These are phyloP conservation scores for Bruguiera hainesii DNA, from an alignment of 441 rosid species.

Conservation along the genomic window DNA sequence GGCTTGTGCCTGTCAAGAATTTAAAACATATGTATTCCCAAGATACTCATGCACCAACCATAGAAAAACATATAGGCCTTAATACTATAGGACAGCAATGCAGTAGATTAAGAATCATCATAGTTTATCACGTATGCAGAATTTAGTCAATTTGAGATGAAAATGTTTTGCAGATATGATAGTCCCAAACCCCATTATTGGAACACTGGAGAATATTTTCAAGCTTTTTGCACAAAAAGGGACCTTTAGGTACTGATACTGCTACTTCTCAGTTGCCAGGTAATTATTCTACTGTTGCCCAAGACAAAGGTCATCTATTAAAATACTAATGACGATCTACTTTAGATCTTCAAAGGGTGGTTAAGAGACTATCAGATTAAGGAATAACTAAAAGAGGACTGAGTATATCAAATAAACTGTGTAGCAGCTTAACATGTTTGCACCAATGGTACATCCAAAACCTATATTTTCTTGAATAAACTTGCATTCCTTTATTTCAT, in stretches of 20 bases:
- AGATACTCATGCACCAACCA: conserved; percentile 10
- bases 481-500: no score
- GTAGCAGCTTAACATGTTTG: neutral
- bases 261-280: neutral
- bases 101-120: neutral
- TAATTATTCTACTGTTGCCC: neutral
- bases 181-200: neutral
- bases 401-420: neutral
- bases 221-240: neutral
- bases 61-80: neutral
- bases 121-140: neutral
- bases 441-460: neutral
- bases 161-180: neutral
- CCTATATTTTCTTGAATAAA: neutral
- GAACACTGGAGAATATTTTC: no score
- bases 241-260: neutral
- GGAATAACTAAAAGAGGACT: neutral
- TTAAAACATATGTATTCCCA: conserved; percentile 18
- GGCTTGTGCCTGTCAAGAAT: conserved; percentile 67
- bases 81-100: conserved; percentile 1
- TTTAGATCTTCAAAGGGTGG: neutral
- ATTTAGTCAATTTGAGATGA: neutral
- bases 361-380: neutral
- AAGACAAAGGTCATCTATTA: neutral
- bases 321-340: neutral